Evolutionary conservation across 768 basidiomycete species (phyloP), one percentile per base, ranked within the genome.

Genomic region (Boletus vinaceobasis): DNA sequence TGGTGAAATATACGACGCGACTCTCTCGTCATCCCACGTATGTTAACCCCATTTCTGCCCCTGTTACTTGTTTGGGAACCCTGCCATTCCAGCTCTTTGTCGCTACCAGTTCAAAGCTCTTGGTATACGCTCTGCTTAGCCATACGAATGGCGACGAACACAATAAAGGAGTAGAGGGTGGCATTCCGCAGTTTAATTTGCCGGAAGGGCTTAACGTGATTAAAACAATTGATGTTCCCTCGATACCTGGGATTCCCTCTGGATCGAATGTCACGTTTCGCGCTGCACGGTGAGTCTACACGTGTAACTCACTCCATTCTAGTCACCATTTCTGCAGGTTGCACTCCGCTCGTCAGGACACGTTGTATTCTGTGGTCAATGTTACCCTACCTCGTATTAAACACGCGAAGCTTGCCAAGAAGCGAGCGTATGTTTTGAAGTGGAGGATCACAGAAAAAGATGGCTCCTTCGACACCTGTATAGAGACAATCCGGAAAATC

Each of bases 1-100:
- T 13, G 86, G 85, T 43, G 93, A 97, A 69, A 84, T 98, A 43
- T 96, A 92, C 55, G 94, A 96, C 63, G 84, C 83, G 17, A 80
- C 90, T 7, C 90, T 97, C 75, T 87, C 87, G 27, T 72, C 77
- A 5, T 77, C 79, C 11, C 81, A 78, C 21, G 90, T 90, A 65
- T 55, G 77, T 69, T 17, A 29, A 42, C 49, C 19, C 46, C 43
- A 15, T 42, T 56, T 32, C 37, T 19, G 7, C 27, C 23, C 17
- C 11, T n/a, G 15, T 15, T 14, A 7, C 37, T 32, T 38, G 36
- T 44, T 52, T 45, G 17, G 50, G 39, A 53, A 33, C 23, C 3
- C 10, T 17, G 27, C 53, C 27, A 23, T 39, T 27, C 33, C 54
- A 92, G 90, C 69, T 92, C 23, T 77, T 89, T 40, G 66, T 91